Evolutionary conservation across 768 basidiomycete genomes (phyloP).

Genomic region (Brasilioporus rufonigricans): DNA sequence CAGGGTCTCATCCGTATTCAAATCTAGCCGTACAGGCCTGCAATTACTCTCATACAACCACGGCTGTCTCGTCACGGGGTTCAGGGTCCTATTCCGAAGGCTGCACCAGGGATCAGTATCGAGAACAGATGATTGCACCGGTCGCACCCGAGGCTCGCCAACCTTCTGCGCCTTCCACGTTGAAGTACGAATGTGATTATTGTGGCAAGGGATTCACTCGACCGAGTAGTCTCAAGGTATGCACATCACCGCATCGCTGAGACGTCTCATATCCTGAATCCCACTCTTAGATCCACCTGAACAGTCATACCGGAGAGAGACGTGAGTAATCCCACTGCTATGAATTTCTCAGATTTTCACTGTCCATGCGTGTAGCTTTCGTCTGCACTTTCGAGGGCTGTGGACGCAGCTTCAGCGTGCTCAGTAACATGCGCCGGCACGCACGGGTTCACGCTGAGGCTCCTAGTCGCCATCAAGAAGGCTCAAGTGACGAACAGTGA

Average conservation of each 20-base stretch:
- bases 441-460: slow-evolving; percentile 62
- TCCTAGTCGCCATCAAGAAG: slow-evolving; percentile 35
- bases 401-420: slow-evolving; percentile 79
- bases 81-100: slow-evolving; percentile 21
- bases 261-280: slow-evolving; percentile 5
- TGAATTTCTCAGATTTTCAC: slow-evolving; percentile 15
- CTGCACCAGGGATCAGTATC: slow-evolving; percentile 14
- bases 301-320: slow-evolving; percentile 84
- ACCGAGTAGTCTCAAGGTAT: slow-evolving; percentile 79
- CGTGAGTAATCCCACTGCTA: slow-evolving; percentile 46
- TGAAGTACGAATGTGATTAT: slow-evolving; percentile 74
- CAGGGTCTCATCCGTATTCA: slow-evolving; percentile 28
- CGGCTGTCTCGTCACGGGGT: slow-evolving; percentile 18
- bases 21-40: slow-evolving; percentile 21
- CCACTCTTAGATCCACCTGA: slow-evolving; percentile 65
- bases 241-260: slow-evolving; percentile 2
- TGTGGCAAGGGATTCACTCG: slow-evolving; percentile 82
- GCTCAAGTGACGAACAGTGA: slow-evolving; percentile 48
- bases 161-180: slow-evolving; percentile 30
- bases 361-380: slow-evolving; percentile 50
- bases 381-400: slow-evolving; percentile 72
- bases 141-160: slow-evolving; percentile 15
- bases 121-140: slow-evolving; percentile 11
- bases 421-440: slow-evolving; percentile 88
- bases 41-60: slow-evolving; percentile 13